phyloP scores from a whole-genome alignment of 2,329 filamentous ascomycete genomes.

The Phialemoniopsis sp. region DNA sequence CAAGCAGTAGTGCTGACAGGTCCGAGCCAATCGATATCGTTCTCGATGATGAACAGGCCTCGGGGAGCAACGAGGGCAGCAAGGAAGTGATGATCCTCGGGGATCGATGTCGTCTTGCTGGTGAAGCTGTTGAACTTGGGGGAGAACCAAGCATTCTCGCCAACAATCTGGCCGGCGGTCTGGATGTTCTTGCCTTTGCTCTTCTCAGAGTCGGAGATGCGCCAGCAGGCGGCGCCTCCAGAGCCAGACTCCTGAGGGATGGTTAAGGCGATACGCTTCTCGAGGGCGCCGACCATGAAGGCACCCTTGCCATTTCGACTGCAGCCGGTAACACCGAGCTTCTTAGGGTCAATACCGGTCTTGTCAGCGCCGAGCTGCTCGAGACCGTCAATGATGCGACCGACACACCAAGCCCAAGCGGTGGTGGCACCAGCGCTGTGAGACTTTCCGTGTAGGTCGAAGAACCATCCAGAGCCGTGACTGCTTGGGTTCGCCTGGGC shows the following conservation, averaged over 20 bases:
- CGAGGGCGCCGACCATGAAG: constrained; percentile 51
- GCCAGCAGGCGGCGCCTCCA: constrained; percentile 55
- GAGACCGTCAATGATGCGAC: constrained; percentile 52
- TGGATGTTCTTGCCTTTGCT: constrained; percentile 49
- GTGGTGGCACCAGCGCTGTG: constrained; percentile 50
- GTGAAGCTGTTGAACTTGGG: constrained; percentile 44
- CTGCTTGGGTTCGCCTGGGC: constrained; percentile 35
- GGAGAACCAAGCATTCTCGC: constrained; percentile 58
- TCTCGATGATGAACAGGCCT: constrained; percentile 48
- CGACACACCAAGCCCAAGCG: constrained; percentile 57
- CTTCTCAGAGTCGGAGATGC: constrained; percentile 42
- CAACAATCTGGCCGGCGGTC: constrained; percentile 50
- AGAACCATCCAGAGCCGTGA: constrained; percentile 53
- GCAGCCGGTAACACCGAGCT: constrained; percentile 53
- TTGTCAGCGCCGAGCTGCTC: constrained; percentile 34
- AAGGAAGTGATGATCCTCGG: constrained; percentile 51
- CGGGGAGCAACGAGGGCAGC: constrained; percentile 49
- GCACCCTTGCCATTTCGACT: constrained; percentile 59
- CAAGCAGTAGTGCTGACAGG: constrained; percentile 47
- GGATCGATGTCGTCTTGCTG: constrained; percentile 35
- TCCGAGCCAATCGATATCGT: constrained; percentile 51
- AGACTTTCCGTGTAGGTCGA: constrained; percentile 47
- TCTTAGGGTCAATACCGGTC: constrained; percentile 38
- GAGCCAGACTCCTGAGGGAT: constrained; percentile 57
- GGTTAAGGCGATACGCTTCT: constrained; percentile 50